Base-by-base conservation (phyloP, 2,329 filamentous ascomycete genomes). In the Hymenoscyphus scutula region DNA sequence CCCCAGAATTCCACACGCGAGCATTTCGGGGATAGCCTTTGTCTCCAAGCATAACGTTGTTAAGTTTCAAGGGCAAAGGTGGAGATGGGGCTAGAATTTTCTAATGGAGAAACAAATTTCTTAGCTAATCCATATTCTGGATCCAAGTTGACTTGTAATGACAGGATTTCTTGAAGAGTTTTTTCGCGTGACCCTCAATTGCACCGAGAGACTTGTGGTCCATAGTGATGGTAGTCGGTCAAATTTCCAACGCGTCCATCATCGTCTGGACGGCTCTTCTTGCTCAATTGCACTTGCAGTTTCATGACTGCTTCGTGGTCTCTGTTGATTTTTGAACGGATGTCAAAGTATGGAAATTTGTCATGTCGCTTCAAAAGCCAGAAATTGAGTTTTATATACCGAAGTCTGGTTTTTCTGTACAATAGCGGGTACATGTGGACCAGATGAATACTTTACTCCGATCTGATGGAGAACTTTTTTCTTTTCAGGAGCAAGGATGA, bases 161-260 rank as follows among this genome's bases (percentile, higher is more conserved):
- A 19, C 19, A 10, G 19, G 41, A 48, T 48, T 48, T 48, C n/a
- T 23, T 48, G 41, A 48, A 48, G 41, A 48, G 10, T 48, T 48
- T 48, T 48, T 48, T 5, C 8, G n/a, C 41, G 51, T 30, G 51
- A 54, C 51, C 51, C 51, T 54, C 51, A 54, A 30, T 54, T 54
- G 29, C 51, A 27, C 51, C 51, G 51, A 54, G 51, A 11, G 51
- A 54, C 19, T 32, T 54, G 51, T 48, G 41, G 41, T 48, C n/a
- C 41, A 11, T 48, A 19, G 19, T 34, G 32, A n/a, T n/a, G n/a
- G n/a, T n/a, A n/a, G 10, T 34, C 32, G 32, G 32, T 8, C 8
- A 34, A 34, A 48, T 48, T 48, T 19, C n/a, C 19, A 48, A 48
- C 10, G 8, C 23, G 41, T 23, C n/a, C 41, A 48, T 48, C 41